A percentile compares a stretch with the other conserved stretches of the same genome.
phyloP scores from a whole-genome alignment of 306 rosid genomes.

The Lablab purpureus region DNA sequence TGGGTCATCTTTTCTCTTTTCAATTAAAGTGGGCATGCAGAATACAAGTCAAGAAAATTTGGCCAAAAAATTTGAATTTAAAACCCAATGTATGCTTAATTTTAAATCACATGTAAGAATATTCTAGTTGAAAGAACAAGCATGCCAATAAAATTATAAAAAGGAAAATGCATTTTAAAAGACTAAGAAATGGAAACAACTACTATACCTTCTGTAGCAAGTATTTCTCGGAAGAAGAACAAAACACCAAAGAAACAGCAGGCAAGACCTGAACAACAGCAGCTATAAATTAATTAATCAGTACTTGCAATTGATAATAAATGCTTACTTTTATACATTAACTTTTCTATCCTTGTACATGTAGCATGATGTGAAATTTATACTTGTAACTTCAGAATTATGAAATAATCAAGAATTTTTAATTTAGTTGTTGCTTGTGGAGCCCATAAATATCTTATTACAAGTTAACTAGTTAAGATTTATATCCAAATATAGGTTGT shows the following conservation, averaged over 20 bases:
- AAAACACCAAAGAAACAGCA: slow-evolving; percentile 90
- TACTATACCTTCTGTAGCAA: slow-evolving; percentile 66
- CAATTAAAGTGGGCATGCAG: neutral
- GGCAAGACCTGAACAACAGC: slow-evolving; percentile 68
- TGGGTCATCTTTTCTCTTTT: neutral
- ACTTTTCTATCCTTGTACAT: slow-evolving; percentile 15
- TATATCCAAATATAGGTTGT: slow-evolving; percentile 11
- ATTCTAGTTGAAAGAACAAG: neutral
- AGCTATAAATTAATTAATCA: slow-evolving; percentile 31
- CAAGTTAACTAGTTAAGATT: slow-evolving; percentile 25
- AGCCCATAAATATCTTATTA: neutral
- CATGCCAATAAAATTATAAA: slow-evolving; percentile 2
- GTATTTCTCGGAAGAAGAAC: slow-evolving; percentile 66
- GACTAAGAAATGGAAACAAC: slow-evolving; percentile 27
- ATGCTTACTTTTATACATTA: neutral
- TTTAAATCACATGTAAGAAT: slow-evolving; percentile 20
- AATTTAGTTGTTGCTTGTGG: neutral
- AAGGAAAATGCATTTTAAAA: slow-evolving; percentile 27
- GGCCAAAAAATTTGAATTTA: slow-evolving; percentile 24
- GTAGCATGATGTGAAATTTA: slow-evolving; percentile 10
- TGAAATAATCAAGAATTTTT: neutral
- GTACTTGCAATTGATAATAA: slow-evolving; percentile 10
- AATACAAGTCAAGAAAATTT: slow-evolving; percentile 1
- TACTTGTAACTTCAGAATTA: neutral
- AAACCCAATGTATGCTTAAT: neutral